A percentile compares a stretch with the other conserved stretches of the same genome.
Conservation (phyloP, 2,329 filamentous ascomycete genomes). For the Dactylellina drechsleri region DNA sequence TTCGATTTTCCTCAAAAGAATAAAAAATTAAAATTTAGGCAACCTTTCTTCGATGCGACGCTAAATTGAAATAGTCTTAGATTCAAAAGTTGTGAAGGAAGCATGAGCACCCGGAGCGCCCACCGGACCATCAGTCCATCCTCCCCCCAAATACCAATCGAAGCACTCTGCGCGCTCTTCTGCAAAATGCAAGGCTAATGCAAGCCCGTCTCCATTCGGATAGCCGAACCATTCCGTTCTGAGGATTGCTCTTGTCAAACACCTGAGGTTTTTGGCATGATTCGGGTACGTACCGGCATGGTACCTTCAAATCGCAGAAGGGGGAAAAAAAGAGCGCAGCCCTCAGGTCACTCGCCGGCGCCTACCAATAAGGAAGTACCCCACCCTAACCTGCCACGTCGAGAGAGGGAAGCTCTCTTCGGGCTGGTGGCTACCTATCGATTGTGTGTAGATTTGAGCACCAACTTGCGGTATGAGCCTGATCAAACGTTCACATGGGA, state of each 20-base stretch:
- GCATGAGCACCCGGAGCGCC: no score
- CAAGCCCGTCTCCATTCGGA: conserved; percentile 17
- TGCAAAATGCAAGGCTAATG: conserved; percentile 29
- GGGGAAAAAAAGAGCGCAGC: neutral
- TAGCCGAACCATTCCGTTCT: conserved; percentile 35
- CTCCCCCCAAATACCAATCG: no score
- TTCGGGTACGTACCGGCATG: neutral
- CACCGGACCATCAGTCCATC: no score
- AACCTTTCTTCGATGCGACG: no score
- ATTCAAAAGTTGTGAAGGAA: no score
- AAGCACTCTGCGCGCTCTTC: no score
- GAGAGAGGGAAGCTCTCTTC: neutral
- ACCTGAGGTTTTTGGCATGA: conserved; percentile 34
- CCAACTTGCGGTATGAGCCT: neutral
- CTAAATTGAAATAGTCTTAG: no score
- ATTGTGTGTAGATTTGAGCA: conserved; percentile 35
- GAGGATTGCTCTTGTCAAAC: conserved; percentile 32
- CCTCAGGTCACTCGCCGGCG: conserved; percentile 2
- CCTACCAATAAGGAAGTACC: neutral
- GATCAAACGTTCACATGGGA: neutral
- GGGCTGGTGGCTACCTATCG: neutral
- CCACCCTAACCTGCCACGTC: neutral
- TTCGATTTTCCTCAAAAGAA: no score
- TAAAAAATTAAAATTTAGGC: no score
- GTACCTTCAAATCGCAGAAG: neutral